These are phyloP conservation scores for Pseudocercospora cruenta DNA, from an alignment of 2,329 filamentous ascomycete species.

Conservation along the genomic window DNA sequence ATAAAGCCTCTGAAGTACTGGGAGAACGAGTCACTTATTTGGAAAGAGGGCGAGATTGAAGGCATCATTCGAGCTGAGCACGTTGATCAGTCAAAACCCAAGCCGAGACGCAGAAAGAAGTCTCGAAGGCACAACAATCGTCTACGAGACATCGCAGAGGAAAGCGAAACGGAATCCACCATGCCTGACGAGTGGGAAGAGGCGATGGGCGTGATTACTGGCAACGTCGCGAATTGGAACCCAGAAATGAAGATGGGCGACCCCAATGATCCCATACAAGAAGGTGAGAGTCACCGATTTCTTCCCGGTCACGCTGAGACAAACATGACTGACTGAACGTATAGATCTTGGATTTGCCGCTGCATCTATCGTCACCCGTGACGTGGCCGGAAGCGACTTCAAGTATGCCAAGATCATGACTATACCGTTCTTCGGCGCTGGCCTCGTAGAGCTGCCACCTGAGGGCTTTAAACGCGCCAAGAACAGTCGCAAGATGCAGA, in stretches of 20 bases:
- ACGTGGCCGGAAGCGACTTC: slow-evolving; percentile 71
- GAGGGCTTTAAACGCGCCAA: slow-evolving; percentile 84
- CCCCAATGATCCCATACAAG: slow-evolving; percentile 45
- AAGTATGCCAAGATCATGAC: slow-evolving; percentile 86
- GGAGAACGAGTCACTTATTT: slow-evolving; percentile 80
- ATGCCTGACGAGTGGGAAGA: slow-evolving; percentile 71
- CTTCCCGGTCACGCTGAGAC: slow-evolving; percentile 6
- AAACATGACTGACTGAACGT: slow-evolving; percentile 18
- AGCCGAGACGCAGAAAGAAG: slow-evolving; percentile 36
- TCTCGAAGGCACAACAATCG: slow-evolving; percentile 40
- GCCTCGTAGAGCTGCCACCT: slow-evolving; percentile 84
- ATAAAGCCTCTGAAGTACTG: slow-evolving; percentile 81
- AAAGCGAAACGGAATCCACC: slow-evolving; percentile 57
- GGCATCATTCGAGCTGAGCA: slow-evolving; percentile 77
- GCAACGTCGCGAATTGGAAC: slow-evolving; percentile 64
- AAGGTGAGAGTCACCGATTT: slow-evolving; percentile 39
- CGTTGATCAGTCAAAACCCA: slow-evolving; percentile 43
- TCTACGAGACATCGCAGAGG: slow-evolving; percentile 42
- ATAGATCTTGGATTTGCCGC: slow-evolving; percentile 64
- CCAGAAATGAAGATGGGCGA: slow-evolving; percentile 34
- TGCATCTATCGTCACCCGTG: slow-evolving; percentile 59
- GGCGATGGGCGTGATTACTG: slow-evolving; percentile 65
- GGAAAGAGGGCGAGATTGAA: slow-evolving; percentile 69
- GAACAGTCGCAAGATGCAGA: slow-evolving; percentile 94
- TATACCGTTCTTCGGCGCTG: slow-evolving; percentile 83